Evolutionary conservation across 2,329 filamentous ascomycete genomes (phyloP), one percentile per base, ranked within the genome.

Genomic region (Elsinoe necatrix): DNA sequence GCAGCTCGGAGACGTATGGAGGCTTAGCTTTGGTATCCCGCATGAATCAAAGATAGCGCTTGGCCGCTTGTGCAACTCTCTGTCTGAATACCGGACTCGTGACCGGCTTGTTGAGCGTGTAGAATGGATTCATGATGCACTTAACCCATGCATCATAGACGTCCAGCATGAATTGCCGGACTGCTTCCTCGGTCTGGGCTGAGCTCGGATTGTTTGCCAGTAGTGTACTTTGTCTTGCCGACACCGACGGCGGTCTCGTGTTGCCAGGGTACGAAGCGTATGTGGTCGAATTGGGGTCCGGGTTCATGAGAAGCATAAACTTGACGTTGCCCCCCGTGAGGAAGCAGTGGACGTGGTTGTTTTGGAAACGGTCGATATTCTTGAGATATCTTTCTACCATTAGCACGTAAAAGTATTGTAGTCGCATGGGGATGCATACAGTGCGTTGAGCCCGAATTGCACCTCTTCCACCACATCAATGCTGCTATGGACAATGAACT

Each of bases 141-240:
- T 98, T 98, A 62, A 95, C 82, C 85, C 92, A 98, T 63, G 85
- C 89, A 73, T 98, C 93, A 73, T 96, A 97, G 11, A 96, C 87
- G 69, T 98, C 93, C 14, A 81, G 79, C 75, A 98, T 95, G 75
- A 97, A 98, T 72, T 89, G 89, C 69, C 89, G 84, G 64, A 97
- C 87, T 3, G 93, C 92, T 74, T 98, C 93, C 73, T 98, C 93
- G 4, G 92, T 95, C 68, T 92, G 89, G 4, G 89, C 85, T 58
- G 85, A 87, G 2, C 85, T 92, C 0, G 92, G 92, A 70, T 95
- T 96, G 63, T 65, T 69, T 52, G 72, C 65, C 59, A 70, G 63
- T 54, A 71, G 58, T 37, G 68, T 64, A 59, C 63, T 68, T 56
- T 69, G 67, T 41, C 67, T 59, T 11, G 64, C 66, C 2, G 65